These are phyloP conservation scores for Penicillium arizonense DNA, from an alignment of 495 filamentous ascomycete genomes.

Conservation along the genomic window DNA sequence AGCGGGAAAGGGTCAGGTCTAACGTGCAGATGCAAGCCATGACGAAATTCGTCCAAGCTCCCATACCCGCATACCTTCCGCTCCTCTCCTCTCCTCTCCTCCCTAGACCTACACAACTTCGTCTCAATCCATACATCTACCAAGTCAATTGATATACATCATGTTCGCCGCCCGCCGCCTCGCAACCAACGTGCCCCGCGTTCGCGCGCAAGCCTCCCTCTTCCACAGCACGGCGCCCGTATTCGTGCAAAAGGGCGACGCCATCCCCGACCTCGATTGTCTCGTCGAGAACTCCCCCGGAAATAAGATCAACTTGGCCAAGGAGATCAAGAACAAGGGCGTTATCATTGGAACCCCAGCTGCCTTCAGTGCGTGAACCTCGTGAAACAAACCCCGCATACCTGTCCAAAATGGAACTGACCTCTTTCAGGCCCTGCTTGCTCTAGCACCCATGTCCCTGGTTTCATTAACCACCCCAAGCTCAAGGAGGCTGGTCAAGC, in stretches of 20 bases:
- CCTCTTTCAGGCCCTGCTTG: conserved; percentile 60
- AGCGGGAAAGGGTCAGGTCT: no score
- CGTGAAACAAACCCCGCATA: not conserved
- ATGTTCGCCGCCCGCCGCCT: conserved; percentile 48
- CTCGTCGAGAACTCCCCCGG: conserved; percentile 62
- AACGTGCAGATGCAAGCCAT: not conserved
- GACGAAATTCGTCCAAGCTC: conserved; percentile 1
- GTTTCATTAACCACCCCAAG: conserved; percentile 74
- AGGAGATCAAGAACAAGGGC: conserved; percentile 69
- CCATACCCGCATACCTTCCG: not conserved
- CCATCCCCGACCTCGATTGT: conserved; percentile 60
- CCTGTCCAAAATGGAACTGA: conserved; percentile 4
- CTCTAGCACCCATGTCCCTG: conserved; percentile 75
- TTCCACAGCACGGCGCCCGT: conserved; percentile 57
- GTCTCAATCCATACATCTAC: not conserved
- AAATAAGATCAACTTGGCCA: conserved; percentile 82
- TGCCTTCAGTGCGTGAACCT: conserved; percentile 65
- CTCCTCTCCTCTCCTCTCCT: not conserved
- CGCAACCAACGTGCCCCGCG: conserved; percentile 34
- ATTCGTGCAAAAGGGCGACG: conserved; percentile 58
- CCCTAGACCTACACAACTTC: not conserved
- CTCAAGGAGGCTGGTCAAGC: conserved; percentile 73
- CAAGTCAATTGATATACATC: conserved; percentile 1
- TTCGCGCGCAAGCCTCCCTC: conserved; percentile 33
- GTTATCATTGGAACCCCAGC: conserved; percentile 89